Conservation (phyloP, 2,329 filamentous ascomycete genomes). For the Aspergillus aculeatinus region DNA sequence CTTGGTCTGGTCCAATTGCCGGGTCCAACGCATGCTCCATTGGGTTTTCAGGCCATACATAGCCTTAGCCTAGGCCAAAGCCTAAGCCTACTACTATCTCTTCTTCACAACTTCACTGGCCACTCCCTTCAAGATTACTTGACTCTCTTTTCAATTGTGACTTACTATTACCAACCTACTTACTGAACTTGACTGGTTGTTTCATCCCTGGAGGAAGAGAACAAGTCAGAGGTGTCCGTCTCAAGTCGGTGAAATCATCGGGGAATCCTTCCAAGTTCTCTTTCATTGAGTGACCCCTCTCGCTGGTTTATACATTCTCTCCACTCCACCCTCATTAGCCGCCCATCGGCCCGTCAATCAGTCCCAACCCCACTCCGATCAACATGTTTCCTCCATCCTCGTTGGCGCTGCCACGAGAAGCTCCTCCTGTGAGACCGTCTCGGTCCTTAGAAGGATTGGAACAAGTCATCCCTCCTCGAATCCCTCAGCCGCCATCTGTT, state of each 20-base stretch:
- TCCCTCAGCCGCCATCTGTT: slow-evolving; percentile 15
- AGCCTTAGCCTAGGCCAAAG: not conserved
- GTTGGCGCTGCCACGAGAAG: slow-evolving; percentile 22
- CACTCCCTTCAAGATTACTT: not conserved
- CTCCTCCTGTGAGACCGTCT: slow-evolving; percentile 36
- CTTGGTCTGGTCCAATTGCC: not conserved
- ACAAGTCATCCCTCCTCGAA: slow-evolving; percentile 33
- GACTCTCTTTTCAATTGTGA: no score
- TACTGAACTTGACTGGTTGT: not conserved
- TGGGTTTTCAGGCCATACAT: not conserved
- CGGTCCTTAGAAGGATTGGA: slow-evolving; percentile 40
- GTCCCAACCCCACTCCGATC: not conserved
- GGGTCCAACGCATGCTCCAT: not conserved
- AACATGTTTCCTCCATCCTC: slow-evolving; percentile 26
- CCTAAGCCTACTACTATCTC: not conserved
- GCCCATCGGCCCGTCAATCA: not conserved
- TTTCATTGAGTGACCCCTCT: slow-evolving; percentile 1
- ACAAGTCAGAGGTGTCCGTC: not conserved
- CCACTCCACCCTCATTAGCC: not conserved
- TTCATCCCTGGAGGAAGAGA: not conserved
- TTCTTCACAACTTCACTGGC: not conserved
- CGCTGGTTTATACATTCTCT: not conserved
- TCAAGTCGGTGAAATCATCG: not conserved
- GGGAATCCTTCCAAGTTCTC: not conserved
- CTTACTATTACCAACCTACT: no score